Conservation (phyloP, 2,329 filamentous ascomycete species). For the Penicillium corylophilum region DNA sequence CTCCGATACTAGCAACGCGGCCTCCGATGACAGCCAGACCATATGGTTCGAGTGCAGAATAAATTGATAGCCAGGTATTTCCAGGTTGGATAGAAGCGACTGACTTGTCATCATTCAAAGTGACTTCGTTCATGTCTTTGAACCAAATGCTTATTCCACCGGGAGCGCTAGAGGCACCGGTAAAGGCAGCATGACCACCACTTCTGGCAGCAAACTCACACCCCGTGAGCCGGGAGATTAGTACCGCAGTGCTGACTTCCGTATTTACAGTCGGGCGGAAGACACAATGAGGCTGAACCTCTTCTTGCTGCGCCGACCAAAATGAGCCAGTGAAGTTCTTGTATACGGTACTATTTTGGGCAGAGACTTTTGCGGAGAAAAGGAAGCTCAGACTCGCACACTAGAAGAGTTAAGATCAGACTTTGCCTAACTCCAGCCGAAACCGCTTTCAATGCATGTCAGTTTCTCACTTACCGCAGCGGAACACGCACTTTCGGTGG, state of each 20-base stretch:
- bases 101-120: conserved; percentile 28
- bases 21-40: conserved; percentile 37
- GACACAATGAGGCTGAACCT: conserved; percentile 34
- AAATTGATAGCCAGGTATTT: conserved; percentile 37
- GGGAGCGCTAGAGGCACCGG: conserved; percentile 53
- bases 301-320: conserved; percentile 40
- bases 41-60: conserved; percentile 30
- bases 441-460: background rate
- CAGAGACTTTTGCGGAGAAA: conserved; percentile 17
- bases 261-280: conserved; percentile 30
- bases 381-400: background rate
- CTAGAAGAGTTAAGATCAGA: background rate
- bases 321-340: conserved; percentile 25
- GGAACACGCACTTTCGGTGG: background rate
- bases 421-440: background rate
- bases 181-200: conserved; percentile 59
- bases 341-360: conserved; percentile 17
- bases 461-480: background rate
- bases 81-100: conserved; percentile 34
- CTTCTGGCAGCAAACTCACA: conserved; percentile 56
- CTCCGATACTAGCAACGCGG: conserved; percentile 24
- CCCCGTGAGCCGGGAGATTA: conserved; percentile 29
- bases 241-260: conserved; percentile 34
- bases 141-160: conserved; percentile 40
- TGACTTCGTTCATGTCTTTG: conserved; percentile 29